These are phyloP conservation scores for Lentinula aciculospora DNA, from an alignment of 768 basidiomycete genomes.

Conservation along the genomic window DNA sequence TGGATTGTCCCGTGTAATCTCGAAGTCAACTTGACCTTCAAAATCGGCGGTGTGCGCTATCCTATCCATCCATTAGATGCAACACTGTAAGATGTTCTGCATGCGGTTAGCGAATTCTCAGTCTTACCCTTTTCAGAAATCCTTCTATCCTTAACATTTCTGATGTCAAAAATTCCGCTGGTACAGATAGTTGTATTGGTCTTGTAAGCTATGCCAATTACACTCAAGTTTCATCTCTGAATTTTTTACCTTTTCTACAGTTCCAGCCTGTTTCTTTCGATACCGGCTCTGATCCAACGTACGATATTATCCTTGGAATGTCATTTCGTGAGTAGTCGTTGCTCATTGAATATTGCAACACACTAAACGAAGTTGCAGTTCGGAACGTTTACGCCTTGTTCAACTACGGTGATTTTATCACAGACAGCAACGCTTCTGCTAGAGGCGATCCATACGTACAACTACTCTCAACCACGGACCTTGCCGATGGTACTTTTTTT, in stretches of 20 bases:
- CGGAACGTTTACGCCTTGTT: slow-evolving; percentile 61
- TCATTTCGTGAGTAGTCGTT: slow-evolving; percentile 47
- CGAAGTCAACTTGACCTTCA: slow-evolving; percentile 61
- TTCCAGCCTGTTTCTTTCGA: slow-evolving; percentile 65
- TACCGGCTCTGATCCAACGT: slow-evolving; percentile 32
- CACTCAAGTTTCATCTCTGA: no score
- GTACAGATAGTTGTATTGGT: slow-evolving; percentile 32
- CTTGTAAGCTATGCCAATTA: slow-evolving; percentile 23
- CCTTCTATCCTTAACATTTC: slow-evolving; percentile 26
- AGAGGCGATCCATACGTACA: slow-evolving; percentile 54
- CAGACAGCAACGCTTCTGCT: slow-evolving; percentile 28
- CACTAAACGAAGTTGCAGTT: slow-evolving; percentile 29
- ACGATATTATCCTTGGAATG: slow-evolving; percentile 71
- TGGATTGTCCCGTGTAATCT: slow-evolving; percentile 63
- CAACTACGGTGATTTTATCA: slow-evolving; percentile 59
- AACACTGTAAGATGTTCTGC: slow-evolving; percentile 33
- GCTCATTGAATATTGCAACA: slow-evolving; percentile 2
- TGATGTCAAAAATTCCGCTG: slow-evolving; percentile 23
- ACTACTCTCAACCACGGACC: slow-evolving; percentile 51
- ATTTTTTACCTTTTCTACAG: slow-evolving; percentile 28
- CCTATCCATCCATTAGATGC: slow-evolving; percentile 68
- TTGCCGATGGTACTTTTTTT: slow-evolving; percentile 26
- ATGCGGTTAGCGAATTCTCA: not conserved
- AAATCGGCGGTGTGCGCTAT: slow-evolving; percentile 48
- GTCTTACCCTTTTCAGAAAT: slow-evolving; percentile 16